Evolutionary conservation across 805 yeast genomes (phyloP), one percentile per base, ranked within the genome.

Genomic region (Soucietia sequanensis): DNA sequence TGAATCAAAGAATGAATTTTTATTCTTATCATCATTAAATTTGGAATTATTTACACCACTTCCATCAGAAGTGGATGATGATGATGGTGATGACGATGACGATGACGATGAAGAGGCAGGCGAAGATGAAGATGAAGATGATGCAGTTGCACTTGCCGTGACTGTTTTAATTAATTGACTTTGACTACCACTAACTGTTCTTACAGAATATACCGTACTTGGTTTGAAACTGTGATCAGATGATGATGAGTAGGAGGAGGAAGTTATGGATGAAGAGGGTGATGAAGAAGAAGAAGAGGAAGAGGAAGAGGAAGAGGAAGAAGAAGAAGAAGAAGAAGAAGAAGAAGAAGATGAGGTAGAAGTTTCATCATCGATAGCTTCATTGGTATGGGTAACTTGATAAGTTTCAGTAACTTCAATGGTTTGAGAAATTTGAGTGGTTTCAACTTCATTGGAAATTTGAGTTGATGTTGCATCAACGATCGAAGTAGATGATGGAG

Each of bases 1-100:
- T 30, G 77, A 65, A 38, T 72, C 68, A 70, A 84, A 87, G 52
- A 82, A 87, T 3, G 80, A 64, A 13, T 48, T 50, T 7, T 48
- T 48, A 25, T 10, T 6, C 10, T 29, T 21, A 14, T 30, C 9
- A 2, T 29, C 23, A n/a, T n/a, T n/a, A n/a, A n/a, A n/a, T n/a
- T n/a, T n/a, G n/a, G n/a, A n/a, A n/a, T n/a, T n/a, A n/a, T n/a
- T n/a, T n/a, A n/a, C n/a, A 10, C 27, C n/a, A 9, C 16, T 7
- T 6, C 6, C 23, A 6, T 11, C 11, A 13, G 35, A 8, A 3
- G 35, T 2, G 10, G 44, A 18, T 4, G 34, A 17, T 4, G 38
- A 16, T 7, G 47, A 15, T 1, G 47, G 25, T 3, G 34, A 13
- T 4, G 47, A 22, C 7, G 34, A 17, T 13, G 42, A 31, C 17